phyloP scores from a whole-genome alignment of 371 early-diverging fungal species.

The Cokeromyces recurvatus region DNA sequence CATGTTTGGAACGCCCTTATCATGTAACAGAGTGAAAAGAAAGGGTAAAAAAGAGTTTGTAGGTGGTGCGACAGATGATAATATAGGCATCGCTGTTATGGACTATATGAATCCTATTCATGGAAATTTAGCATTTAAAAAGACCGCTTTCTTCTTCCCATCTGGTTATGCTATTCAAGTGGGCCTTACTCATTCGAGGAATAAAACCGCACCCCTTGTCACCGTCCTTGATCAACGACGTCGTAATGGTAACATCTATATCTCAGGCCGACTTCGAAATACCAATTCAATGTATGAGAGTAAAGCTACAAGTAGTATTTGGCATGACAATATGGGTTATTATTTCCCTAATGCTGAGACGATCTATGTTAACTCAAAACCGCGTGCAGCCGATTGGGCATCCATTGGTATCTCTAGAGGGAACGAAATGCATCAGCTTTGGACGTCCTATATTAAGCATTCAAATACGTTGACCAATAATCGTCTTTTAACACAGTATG shows the following conservation, averaged over 20 bases:
- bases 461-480: not conserved
- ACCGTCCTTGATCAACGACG: constrained; percentile 29
- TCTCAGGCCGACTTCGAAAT: constrained; percentile 7
- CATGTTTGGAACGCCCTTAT: constrained; percentile 12
- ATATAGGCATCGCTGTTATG: constrained; percentile 24
- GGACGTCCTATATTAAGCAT: constrained; percentile 21
- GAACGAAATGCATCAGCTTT: constrained; percentile 6
- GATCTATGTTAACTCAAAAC: constrained; percentile 13
- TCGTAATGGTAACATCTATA: constrained; percentile 18
- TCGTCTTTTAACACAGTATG: constrained; percentile 11
- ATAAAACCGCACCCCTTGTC: constrained; percentile 8
- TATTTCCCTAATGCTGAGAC: constrained; percentile 13
- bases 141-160: constrained; percentile 29
- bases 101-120: constrained; percentile 24
- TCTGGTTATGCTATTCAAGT: constrained; percentile 25
- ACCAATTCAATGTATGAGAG: constrained; percentile 2
- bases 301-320: constrained; percentile 6
- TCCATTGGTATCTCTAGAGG: constrained; percentile 26
- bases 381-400: constrained; percentile 13
- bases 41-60: constrained; percentile 16
- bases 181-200: constrained; percentile 13
- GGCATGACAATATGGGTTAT: constrained; percentile 28
- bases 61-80: constrained; percentile 20
- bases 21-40: constrained; percentile 5
- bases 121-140: constrained; percentile 18